phyloP scores from a whole-genome alignment of 306 rosid genomes.

The Biancaea sappan region DNA sequence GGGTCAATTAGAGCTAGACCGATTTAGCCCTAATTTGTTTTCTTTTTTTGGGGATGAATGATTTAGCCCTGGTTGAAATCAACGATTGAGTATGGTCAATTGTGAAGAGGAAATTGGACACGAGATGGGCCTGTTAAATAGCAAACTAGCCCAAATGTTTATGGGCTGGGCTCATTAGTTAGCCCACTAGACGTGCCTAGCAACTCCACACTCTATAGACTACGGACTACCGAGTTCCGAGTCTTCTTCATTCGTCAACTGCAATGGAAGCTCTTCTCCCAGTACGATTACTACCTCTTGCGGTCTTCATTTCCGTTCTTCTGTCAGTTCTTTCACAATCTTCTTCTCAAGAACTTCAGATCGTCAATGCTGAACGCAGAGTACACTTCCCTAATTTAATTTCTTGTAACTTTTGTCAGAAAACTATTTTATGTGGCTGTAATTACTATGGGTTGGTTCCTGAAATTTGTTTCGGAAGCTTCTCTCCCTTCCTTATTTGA shows the following conservation, averaged over 20 bases:
- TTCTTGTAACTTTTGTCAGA: too few relatives aligned
- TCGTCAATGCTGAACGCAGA: constrained; percentile 93
- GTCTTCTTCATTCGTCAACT: constrained; percentile 47
- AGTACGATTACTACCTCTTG: constrained; percentile 40
- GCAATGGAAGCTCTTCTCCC: constrained; percentile 67
- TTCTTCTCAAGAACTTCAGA: constrained; percentile 61
- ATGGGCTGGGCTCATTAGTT: not conserved
- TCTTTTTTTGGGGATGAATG: not conserved
- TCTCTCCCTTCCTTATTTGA: not conserved
- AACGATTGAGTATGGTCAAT: too few relatives aligned
- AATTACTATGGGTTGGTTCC: not conserved
- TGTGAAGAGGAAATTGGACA: not conserved
- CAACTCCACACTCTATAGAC: not conserved
- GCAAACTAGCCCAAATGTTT: not conserved
- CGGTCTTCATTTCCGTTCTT: constrained; percentile 39
- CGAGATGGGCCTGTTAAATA: not conserved
- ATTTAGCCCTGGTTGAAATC: too few relatives aligned
- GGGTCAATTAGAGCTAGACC: too few relatives aligned
- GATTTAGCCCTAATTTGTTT: too few relatives aligned
- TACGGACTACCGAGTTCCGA: too few relatives aligned
- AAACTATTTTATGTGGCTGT: not conserved
- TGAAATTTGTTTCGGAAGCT: not conserved
- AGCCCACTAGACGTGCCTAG: not conserved
- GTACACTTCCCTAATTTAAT: constrained; percentile 44
- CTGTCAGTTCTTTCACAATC: constrained; percentile 43